Evolutionary conservation across 2,329 filamentous ascomycete species (phyloP).

Genomic region (Cladophialophora bantiana): DNA sequence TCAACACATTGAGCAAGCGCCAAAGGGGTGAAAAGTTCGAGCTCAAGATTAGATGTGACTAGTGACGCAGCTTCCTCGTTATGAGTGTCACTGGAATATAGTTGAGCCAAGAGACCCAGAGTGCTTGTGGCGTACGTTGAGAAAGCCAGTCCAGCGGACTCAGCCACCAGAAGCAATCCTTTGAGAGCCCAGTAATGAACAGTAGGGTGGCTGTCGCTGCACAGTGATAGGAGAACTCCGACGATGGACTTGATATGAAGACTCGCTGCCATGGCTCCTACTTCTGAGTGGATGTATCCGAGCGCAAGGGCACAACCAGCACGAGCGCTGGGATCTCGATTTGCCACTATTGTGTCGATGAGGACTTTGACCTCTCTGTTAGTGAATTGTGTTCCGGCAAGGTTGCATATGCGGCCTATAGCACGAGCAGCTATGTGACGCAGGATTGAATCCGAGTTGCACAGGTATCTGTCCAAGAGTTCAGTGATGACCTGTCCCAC

Average conservation of each 20-base stretch:
- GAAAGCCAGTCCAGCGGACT: constrained; percentile 91
- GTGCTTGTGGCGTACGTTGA: constrained; percentile 88
- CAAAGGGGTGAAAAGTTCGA: constrained; percentile 80
- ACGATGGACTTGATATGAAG: constrained; percentile 96
- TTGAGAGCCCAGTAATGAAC: constrained; percentile 98
- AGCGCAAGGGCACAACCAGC: constrained; percentile 94
- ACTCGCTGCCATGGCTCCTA: constrained; percentile 96
- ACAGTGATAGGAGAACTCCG: constrained; percentile 97
- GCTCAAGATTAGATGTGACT: constrained; percentile 87
- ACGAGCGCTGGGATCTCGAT: constrained; percentile 89
- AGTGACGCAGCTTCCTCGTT: constrained; percentile 81
- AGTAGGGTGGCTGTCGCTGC: constrained; percentile 90
- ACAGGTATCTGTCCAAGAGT: constrained; percentile 67
- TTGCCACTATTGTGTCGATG: constrained; percentile 91
- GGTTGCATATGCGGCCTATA: constrained; percentile 82
- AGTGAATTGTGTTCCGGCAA: constrained; percentile 86
- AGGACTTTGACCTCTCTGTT: constrained; percentile 88
- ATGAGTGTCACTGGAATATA: constrained; percentile 91
- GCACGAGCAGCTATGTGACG: constrained; percentile 85
- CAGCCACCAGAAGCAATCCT: constrained; percentile 82
- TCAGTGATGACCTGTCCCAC: constrained; percentile 73
- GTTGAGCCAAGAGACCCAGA: constrained; percentile 89
- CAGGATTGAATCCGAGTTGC: constrained; percentile 84
- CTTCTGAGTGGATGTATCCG: constrained; percentile 90
- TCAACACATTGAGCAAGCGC: constrained; percentile 88